Base-by-base conservation (phyloP, 164 flowering plant species). In the Piper longum region DNA sequence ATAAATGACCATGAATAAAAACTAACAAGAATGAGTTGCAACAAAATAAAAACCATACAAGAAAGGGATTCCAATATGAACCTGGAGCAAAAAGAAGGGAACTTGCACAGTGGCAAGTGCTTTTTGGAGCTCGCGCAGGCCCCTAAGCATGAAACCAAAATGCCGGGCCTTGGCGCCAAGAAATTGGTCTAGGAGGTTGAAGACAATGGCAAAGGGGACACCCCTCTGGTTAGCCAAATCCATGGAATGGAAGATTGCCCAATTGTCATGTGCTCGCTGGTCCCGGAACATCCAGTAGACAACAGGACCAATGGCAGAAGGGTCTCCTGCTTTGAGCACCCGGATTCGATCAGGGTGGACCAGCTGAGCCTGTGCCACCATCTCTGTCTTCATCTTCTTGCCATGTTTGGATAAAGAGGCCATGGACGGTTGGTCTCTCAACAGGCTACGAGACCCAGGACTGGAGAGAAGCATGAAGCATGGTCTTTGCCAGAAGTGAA, bases 261-360 rank as follows among this genome's bases (percentile, higher is more conserved):
- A 90, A 63, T 93, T 93, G 76, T 93, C 97, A 62, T 68, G 87
- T 66, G 84, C 16, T 71, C 97, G 73, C 69, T 93, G 99, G 71
- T 93, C 99, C 63, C 97, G 81, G 76, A 93, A 93, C 99, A 93
- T 93, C 97, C 99, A 93, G 74, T 93, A 93, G 52, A 93, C 83
- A 5, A 93, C 95, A 1, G 99, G 96, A 1, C 98, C 96, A 54
- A 43, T 66, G 61, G 72, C 4, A n/a, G 57, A 48, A 62, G 72
- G 40, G 61, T 44, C 7, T 16, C 82, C 81, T 62, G 80, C 78
- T 72, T 87, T 86, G 43, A 88, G 70, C 43, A 85, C 77, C 72
- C 96, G 72, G 58, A 91, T 65, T 51, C 98, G 66, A 6, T 87
- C 86, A 56, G 83, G 62, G 60, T 85, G 96, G 26, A 85, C 80